Base-by-base conservation (phyloP, 2,329 filamentous ascomycete genomes). In the Pezicula carpinea region DNA sequence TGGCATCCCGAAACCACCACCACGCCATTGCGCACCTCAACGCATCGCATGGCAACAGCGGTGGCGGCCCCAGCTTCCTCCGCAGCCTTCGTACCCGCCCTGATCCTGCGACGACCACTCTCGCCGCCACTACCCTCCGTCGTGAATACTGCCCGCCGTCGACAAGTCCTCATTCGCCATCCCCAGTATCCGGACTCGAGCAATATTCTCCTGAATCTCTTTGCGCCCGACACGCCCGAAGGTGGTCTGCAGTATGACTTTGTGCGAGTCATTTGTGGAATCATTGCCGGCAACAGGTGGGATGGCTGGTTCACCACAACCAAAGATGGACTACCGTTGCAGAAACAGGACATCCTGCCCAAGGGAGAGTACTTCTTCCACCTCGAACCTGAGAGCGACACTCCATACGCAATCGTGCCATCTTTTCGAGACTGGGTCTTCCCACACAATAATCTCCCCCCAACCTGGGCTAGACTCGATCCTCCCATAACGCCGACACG, bases 271-370 rank as follows among this genome's bases (percentile, higher is more conserved):
- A 45, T 40, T 33, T 53, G 51, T 47, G 48, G 48, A 4, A 22
- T 53, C 13, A 42, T 53, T 26, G 45, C 23, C 32, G 51, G 48
- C 39, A 53, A 53, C 32, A n/a, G 45, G 18, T 52, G 49, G 46
- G 23, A 52, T 42, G 43, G 46, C 22, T 52, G 46, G 41, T 38
- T 43, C 11, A 43, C 29, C 6, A 21, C n/a, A 6, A 23, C 39
- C 11, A 34, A 15, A 11, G 31, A 43, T 22, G 21, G 22, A 38
- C 42, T 22, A 33, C 38, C 15, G 22, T 35, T 50, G 32, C 43
- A 41, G 32, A 43, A 39, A 13, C 41, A 43, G 14, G 47, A 46
- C 23, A 44, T 49, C 21, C 45, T 51, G 33, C 34, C 29, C 36
- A 15, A 42, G 15, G 29, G 43, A 32, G 36, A 46, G 29, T 53